These are phyloP conservation scores for Thymus quinquecostatus DNA, from an alignment of 257 asterid genomes.

Conservation along the genomic window DNA sequence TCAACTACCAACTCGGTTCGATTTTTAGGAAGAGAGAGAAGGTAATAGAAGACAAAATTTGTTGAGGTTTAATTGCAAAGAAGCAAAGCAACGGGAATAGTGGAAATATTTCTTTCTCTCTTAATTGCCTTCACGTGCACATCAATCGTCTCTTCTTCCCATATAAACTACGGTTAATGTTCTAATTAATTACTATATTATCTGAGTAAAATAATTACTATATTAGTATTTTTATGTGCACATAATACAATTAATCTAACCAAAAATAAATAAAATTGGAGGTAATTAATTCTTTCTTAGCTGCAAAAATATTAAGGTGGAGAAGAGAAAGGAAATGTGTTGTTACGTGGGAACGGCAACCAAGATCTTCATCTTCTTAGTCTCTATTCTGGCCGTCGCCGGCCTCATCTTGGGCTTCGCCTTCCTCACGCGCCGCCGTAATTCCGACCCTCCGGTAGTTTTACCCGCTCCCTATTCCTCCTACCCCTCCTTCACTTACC, in stretches of 20 bases:
- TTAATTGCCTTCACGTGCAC: conserved; percentile 7
- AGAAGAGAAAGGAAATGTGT: conserved; percentile 37
- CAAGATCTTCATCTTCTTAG: conserved; percentile 77
- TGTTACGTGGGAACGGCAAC: conserved; percentile 81
- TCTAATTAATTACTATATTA: background rate
- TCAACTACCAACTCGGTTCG: too few species aligned
- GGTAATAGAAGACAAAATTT: too few species aligned
- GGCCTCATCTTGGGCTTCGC: conserved; percentile 60
- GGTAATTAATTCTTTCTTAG: background rate
- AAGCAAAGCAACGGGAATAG: too few species aligned
- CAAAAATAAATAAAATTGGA: background rate
- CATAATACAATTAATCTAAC: background rate
- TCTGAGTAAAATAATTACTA: too few species aligned
- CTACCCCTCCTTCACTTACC: conserved; percentile 13
- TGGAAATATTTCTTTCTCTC: background rate
- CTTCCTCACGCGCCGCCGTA: conserved; percentile 35
- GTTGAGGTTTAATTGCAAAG: too few species aligned
- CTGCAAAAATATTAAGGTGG: background rate
- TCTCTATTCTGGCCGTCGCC: conserved; percentile 44
- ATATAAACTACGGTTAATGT: background rate
- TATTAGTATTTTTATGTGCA: background rate
- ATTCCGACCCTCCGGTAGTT: conserved; percentile 30
- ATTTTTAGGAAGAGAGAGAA: too few species aligned
- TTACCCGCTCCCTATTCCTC: conserved; percentile 15
- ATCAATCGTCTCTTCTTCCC: background rate